These are phyloP conservation scores for Euclidium syriacum DNA, from an alignment of 345 rosid genomes.

Conservation along the genomic window DNA sequence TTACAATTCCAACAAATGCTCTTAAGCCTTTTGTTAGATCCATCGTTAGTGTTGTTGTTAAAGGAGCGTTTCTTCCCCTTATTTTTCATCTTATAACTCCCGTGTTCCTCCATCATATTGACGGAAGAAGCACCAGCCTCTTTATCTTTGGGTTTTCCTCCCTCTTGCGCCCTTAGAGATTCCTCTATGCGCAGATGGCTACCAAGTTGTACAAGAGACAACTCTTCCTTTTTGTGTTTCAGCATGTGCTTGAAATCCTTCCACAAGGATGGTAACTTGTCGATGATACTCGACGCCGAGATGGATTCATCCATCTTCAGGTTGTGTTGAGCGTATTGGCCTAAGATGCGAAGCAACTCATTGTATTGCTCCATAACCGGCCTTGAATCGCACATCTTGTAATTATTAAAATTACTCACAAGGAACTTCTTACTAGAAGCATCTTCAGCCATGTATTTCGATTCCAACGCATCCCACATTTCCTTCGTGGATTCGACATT, in stretches of 20 bases:
- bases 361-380: background rate
- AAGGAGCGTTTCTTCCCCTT: background rate
- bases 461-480: too few species aligned
- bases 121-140: background rate
- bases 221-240: background rate
- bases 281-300: too few species aligned
- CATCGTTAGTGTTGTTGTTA: background rate
- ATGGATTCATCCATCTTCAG: background rate
- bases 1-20: background rate
- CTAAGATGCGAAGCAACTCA: background rate
- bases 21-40: background rate
- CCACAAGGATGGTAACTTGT: background rate
- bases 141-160: background rate
- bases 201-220: background rate
- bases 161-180: background rate
- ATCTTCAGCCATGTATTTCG: background rate
- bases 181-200: background rate
- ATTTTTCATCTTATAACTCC: background rate
- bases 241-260: background rate
- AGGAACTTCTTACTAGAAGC: background rate
- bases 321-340: background rate
- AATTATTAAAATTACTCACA: background rate
- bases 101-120: background rate
- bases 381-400: background rate
- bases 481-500: too few species aligned